phyloP scores from a whole-genome alignment of 768 basidiomycete genomes.

The Peribolospora baueri region DNA sequence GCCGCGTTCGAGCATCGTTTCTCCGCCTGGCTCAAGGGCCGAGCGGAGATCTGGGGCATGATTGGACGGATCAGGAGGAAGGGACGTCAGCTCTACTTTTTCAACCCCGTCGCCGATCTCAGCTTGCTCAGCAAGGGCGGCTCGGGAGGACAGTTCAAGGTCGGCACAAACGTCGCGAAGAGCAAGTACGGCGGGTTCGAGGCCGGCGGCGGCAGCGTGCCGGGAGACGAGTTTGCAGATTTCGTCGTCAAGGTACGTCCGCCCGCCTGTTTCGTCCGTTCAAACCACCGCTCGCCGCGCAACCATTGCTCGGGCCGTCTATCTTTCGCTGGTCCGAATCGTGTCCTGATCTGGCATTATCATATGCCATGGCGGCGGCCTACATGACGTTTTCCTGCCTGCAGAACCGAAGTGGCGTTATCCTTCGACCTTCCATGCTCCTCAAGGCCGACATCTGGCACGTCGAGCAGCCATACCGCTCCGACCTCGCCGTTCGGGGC shows the following conservation, averaged over 20 bases:
- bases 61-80: conserved; percentile 17
- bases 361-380: too few species aligned
- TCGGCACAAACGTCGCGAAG: not conserved
- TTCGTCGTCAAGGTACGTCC: conserved; percentile 62
- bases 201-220: conserved; percentile 36
- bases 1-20: conserved; percentile 39
- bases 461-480: conserved; percentile 7
- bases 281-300: not conserved
- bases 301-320: too few species aligned
- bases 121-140: conserved; percentile 41
- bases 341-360: too few species aligned
- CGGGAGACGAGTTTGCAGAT: conserved; percentile 87
- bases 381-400: not conserved
- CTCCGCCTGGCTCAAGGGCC: conserved; percentile 56
- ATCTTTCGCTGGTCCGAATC: too few species aligned
- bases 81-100: conserved; percentile 63
- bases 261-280: not conserved
- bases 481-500: conserved; percentile 42
- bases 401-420: conserved; percentile 82
- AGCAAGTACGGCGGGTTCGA: conserved; percentile 17
- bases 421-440: conserved; percentile 59
- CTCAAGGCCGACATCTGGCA: conserved; percentile 28
- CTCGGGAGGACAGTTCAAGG: not conserved
- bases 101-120: conserved; percentile 71
- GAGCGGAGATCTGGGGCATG: conserved; percentile 65